These are phyloP conservation scores for Lolium rigidum DNA, from an alignment of 176 grass and related monocot genomes.

Conservation along the genomic window DNA sequence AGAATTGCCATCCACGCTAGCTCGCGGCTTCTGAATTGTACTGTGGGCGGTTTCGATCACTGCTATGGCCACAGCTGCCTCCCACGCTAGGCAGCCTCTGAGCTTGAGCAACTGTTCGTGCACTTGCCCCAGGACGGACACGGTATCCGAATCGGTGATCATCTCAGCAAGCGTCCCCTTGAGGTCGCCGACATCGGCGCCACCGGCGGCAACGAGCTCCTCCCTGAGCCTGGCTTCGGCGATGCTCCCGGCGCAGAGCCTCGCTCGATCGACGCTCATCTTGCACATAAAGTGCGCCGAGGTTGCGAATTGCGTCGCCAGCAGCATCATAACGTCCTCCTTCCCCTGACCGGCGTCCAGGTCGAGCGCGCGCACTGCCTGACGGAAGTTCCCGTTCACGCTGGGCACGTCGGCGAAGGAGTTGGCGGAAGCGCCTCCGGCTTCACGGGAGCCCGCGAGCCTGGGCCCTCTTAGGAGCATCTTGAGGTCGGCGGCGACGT, in stretches of 20 bases:
- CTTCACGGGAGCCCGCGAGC: constrained; percentile 19
- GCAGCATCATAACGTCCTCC: constrained; percentile 55
- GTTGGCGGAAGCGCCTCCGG: constrained; percentile 13
- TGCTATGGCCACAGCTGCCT: constrained; percentile 75
- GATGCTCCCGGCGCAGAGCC: constrained; percentile 49
- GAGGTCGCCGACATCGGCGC: constrained; percentile 31
- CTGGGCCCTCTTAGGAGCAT: constrained; percentile 76
- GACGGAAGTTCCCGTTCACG: constrained; percentile 63
- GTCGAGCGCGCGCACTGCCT: constrained; percentile 62
- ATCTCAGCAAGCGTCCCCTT: constrained; percentile 43
- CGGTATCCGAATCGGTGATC: constrained; percentile 47
- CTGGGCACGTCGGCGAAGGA: constrained; percentile 60
- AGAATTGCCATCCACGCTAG: constrained; percentile 33
- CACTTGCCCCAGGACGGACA: constrained; percentile 44
- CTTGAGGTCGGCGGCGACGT: constrained; percentile 79
- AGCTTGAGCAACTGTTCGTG: constrained; percentile 70
- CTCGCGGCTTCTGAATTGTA: constrained; percentile 54
- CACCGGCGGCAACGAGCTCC: constrained; percentile 28
- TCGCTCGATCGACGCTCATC: constrained; percentile 55
- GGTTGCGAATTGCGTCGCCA: constrained; percentile 56
- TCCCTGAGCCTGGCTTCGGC: constrained; percentile 50
- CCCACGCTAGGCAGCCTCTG: constrained; percentile 75
- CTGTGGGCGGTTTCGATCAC: constrained; percentile 61
- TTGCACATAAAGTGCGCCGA: constrained; percentile 59
- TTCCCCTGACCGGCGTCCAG: constrained; percentile 73